Evolutionary conservation across 441 rosid species (phyloP), one percentile per base, ranked within the genome.

Genomic region (Populus hybrid): DNA sequence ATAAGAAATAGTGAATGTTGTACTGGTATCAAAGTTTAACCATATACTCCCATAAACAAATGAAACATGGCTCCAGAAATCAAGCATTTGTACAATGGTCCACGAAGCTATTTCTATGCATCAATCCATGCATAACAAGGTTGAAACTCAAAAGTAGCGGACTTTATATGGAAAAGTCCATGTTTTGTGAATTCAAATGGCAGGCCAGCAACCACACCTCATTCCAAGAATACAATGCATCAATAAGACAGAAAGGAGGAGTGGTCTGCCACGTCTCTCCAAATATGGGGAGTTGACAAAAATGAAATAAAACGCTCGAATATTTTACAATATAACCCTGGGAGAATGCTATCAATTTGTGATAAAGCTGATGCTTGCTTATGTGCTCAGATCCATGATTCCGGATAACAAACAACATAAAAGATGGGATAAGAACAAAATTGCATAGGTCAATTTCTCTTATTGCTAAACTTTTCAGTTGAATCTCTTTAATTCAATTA

Each of bases 351-450:
- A 2, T n/a, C 65, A n/a, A 59, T n/a, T 2, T 59, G 10, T 59
- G 65, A 59, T 59, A 59, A 2, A n/a, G 65, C 26, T 59, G 65
- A n/a, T 59, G 26, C 11, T 59, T 59, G 65, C 57, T 64, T 32
- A 42, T 30, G 40, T 67, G 78, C n/a, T 10, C 34, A 65, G 38
- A n/a, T 66, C 34, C 65, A 10, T 20, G 59, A 42, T 66, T 24
- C 23, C 50, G 32, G 32, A 30, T 30, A 28, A 42, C 67, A 12
- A 64, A 66, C 67, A 72, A 34, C 10, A 67, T 28, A 40, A n/a
- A 66, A 67, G 53, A 72, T 12, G 67, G 69, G 67, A 67, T 10
- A 53, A 67, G 28, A 78, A 3, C 76, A 67, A 32, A 59, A 59
- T 59, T 21, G 32, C 10, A 59, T 8, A 1, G 26, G 26, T n/a